Evolutionary conservation across 2,329 filamentous ascomycete genomes (phyloP), one percentile per base, ranked within the genome.

Genomic region (Ophiostoma quercus): DNA sequence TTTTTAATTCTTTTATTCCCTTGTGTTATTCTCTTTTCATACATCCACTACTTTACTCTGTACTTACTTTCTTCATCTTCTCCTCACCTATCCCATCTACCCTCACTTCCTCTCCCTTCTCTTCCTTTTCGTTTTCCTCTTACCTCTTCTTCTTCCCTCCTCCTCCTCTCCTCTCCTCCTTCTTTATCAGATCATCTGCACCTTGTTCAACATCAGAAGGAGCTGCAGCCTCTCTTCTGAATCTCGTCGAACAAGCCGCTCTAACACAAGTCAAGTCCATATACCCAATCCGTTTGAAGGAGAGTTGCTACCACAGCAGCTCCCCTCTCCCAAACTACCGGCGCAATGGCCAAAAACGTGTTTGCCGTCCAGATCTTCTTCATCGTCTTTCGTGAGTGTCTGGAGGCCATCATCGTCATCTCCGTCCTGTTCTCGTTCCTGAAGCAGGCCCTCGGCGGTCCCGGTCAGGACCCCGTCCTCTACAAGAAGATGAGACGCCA

Each of bases 281-380:
- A 65, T 54, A 67, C 51, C 19, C 32, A 29, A 25, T 37, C 57
- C 25, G 57, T 67, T 63, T 51, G 63, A 67, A 51, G 63, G 62
- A 71, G 65, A 66, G 60, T 68, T 69, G 67, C 67, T 66, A 67
- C 22, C 14, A 34, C 41, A 66, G 43, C 68, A 70, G 47, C 34
- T 65, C 62, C 62, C 62, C 34, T 39, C 62, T 14, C 22, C 37
- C 34, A 25, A 41, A 66, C 65, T 47, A 67, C 70, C 71, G 66
- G 60, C 70, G 77, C 67, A 73, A 88, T 86, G 81, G 88, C 89
- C 77, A 83, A 85, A 72, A 86, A 90, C 77, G 88, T 93, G 71
- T 93, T 93, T 78, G 86, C 90, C 73, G 87, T 92, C 29, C 90
- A 90, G 73, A 87, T 96, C 69, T 96, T 96, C 82, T 94, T 97